These are phyloP conservation scores for Boletus fagicola DNA, from an alignment of 768 basidiomycete species.

Conservation along the genomic window DNA sequence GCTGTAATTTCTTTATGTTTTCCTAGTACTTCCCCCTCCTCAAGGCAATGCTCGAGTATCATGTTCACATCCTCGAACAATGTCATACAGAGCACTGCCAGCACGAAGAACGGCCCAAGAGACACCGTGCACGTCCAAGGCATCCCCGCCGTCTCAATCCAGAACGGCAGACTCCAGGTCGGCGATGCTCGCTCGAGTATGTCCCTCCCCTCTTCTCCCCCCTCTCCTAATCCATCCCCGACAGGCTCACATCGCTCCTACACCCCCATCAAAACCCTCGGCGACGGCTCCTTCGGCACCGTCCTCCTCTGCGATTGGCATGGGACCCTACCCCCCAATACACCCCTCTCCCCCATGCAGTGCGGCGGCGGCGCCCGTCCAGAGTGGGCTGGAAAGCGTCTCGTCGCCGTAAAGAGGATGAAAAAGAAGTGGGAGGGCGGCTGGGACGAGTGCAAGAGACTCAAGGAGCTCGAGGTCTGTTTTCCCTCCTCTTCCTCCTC, in stretches of 20 bases:
- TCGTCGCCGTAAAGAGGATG: conserved; percentile 98
- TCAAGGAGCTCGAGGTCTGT: conserved; percentile 93
- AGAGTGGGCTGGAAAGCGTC: conserved; percentile 90
- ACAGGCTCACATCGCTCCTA: conserved; percentile 84
- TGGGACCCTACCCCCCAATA: conserved; percentile 88
- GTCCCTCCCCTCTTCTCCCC: conserved; percentile 32
- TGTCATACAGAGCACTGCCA: conserved; percentile 27
- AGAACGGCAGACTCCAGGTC: conserved; percentile 66
- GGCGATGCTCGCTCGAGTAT: conserved; percentile 69
- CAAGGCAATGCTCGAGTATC: conserved; percentile 36
- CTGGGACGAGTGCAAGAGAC: conserved; percentile 93
- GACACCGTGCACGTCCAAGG: conserved; percentile 67
- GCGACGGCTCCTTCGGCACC: conserved; percentile 97
- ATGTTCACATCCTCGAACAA: conserved; percentile 35
- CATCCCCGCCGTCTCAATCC: conserved; percentile 74
- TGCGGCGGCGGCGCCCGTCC: conserved; percentile 88
- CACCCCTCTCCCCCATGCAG: conserved; percentile 91
- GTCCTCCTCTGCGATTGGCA: conserved; percentile 99
- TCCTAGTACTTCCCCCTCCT: conserved; percentile 17
- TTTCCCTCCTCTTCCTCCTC: conserved; percentile 14
- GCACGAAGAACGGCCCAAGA: conserved; percentile 37
- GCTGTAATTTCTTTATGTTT: conserved; percentile 11
- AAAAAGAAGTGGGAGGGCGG: conserved; percentile 97
- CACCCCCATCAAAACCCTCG: conserved; percentile 93
- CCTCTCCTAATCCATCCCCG: conserved; percentile 2